These are phyloP conservation scores for Monosporascus sp. DNA, from an alignment of 2,329 filamentous ascomycete species.

Conservation along the genomic window DNA sequence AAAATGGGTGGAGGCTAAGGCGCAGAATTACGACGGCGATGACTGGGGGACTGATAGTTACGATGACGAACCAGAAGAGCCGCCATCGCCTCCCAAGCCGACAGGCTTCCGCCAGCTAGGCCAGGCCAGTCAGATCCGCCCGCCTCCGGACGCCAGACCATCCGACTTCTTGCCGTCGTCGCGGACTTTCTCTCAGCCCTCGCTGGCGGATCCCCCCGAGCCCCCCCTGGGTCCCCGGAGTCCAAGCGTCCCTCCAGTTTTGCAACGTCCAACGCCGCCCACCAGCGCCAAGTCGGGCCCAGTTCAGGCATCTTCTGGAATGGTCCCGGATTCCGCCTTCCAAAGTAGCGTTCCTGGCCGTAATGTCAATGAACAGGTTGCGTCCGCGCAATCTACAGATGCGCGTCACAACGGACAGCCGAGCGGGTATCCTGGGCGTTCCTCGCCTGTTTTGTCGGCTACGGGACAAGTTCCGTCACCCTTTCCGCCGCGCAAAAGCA, in stretches of 20 bases:
- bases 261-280: conserved; percentile 2
- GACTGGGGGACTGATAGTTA: conserved; percentile 79
- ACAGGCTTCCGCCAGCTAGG: conserved; percentile 38
- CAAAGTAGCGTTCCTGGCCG: no score
- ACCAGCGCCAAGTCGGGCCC: background rate
- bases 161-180: conserved; percentile 18
- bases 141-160: conserved; percentile 9
- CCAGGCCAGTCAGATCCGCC: conserved; percentile 23
- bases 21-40: conserved; percentile 82
- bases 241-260: conserved; percentile 22
- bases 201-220: conserved; percentile 9
- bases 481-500: conserved; percentile 59
- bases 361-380: no score
- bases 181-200: conserved; percentile 21
- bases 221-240: conserved; percentile 16
- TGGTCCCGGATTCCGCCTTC: no score
- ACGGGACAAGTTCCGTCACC: conserved; percentile 30
- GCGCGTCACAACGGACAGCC: no score
- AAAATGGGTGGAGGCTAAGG: conserved; percentile 91
- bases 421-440: no score
- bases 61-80: conserved; percentile 46
- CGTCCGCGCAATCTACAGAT: no score
- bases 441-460: conserved; percentile 18
- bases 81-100: conserved; percentile 35
- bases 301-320: no score